These are phyloP conservation scores for Torrubiellomyces zombiae DNA, from an alignment of 2,329 filamentous ascomycete genomes.

Conservation along the genomic window DNA sequence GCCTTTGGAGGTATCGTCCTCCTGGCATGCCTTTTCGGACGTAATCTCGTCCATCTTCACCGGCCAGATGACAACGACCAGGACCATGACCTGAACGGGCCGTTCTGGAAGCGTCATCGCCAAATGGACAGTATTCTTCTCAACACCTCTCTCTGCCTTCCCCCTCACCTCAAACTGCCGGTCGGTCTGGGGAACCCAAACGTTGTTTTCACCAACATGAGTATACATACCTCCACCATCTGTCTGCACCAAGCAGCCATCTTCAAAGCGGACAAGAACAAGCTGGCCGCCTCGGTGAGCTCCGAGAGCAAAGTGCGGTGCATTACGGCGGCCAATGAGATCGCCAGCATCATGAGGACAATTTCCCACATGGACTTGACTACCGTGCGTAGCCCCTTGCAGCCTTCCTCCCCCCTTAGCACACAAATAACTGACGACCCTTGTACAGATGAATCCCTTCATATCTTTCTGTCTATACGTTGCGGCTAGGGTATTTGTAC, in stretches of 20 bases:
- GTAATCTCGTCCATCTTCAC: slow-evolving; percentile 81
- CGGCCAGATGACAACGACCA: slow-evolving; percentile 66
- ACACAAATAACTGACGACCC: slow-evolving; percentile 1
- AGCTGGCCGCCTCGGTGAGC: slow-evolving; percentile 57
- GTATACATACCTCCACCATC: slow-evolving; percentile 88
- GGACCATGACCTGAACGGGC: slow-evolving; percentile 76
- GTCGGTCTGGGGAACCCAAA: slow-evolving; percentile 62
- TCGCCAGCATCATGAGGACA: slow-evolving; percentile 89
- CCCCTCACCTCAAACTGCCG: slow-evolving; percentile 64
- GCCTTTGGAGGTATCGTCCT: slow-evolving; percentile 66
- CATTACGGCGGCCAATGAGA: slow-evolving; percentile 83
- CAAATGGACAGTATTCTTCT: slow-evolving; percentile 79
- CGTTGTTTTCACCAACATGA: slow-evolving; percentile 89
- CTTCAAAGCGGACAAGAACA: slow-evolving; percentile 87
- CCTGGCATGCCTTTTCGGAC: slow-evolving; percentile 78
- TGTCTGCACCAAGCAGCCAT: slow-evolving; percentile 97
- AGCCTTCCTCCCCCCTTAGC: no score
- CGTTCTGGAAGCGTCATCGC: slow-evolving; percentile 90
- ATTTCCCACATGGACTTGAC: slow-evolving; percentile 80
- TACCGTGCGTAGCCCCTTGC: slow-evolving; percentile 42
- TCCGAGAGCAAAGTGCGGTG: slow-evolving; percentile 86
- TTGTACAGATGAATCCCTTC: slow-evolving; percentile 77
- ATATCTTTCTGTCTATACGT: slow-evolving; percentile 93
- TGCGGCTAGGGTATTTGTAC: slow-evolving; percentile 85
- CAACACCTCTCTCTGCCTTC: slow-evolving; percentile 73